These are phyloP conservation scores for Stylonectria norvegica DNA, from an alignment of 2,329 filamentous ascomycete genomes.

Conservation along the genomic window DNA sequence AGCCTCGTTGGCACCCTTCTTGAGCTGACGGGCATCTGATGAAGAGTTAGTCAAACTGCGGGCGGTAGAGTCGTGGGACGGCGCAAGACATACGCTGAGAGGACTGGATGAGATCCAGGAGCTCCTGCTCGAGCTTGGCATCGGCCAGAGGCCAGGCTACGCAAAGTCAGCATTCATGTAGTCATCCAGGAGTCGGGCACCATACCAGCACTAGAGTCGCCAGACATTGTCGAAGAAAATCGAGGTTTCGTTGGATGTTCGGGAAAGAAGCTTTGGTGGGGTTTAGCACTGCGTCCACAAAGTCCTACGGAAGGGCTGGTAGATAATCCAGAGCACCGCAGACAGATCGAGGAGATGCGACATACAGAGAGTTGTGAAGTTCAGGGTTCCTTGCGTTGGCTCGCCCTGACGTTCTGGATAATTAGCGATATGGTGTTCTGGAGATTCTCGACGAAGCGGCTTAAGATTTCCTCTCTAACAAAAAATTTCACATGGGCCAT, in stretches of 20 bases:
- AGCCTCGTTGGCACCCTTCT: slow-evolving; percentile 70
- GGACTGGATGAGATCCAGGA: slow-evolving; percentile 79
- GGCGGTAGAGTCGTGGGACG: too few relatives aligned
- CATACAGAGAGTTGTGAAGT: slow-evolving; percentile 15
- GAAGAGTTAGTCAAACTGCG: slow-evolving; percentile 8
- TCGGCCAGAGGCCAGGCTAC: slow-evolving; percentile 70
- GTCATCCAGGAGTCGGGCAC: not conserved
- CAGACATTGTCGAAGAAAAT: slow-evolving; percentile 22
- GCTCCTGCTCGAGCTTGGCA: slow-evolving; percentile 70
- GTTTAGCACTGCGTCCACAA: slow-evolving; percentile 18
- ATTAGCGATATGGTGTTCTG: slow-evolving; percentile 14
- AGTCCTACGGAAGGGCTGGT: not conserved
- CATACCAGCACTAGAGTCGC: slow-evolving; percentile 26
- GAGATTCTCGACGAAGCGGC: slow-evolving; percentile 12
- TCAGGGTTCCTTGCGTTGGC: slow-evolving; percentile 61
- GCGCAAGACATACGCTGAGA: slow-evolving; percentile 42
- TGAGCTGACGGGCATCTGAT: slow-evolving; percentile 67
- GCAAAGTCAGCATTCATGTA: slow-evolving; percentile 14
- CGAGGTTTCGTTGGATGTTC: slow-evolving; percentile 14
- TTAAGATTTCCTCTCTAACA: slow-evolving; percentile 14
- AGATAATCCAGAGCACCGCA: not conserved
- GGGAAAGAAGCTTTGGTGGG: slow-evolving; percentile 5
- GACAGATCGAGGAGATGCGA: not conserved
- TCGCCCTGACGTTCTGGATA: slow-evolving; percentile 45
- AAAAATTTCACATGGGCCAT: slow-evolving; percentile 24